Evolutionary conservation across 192 early-diverging fungal genomes (phyloP).

Genomic region (Backusella mclennaniae): DNA sequence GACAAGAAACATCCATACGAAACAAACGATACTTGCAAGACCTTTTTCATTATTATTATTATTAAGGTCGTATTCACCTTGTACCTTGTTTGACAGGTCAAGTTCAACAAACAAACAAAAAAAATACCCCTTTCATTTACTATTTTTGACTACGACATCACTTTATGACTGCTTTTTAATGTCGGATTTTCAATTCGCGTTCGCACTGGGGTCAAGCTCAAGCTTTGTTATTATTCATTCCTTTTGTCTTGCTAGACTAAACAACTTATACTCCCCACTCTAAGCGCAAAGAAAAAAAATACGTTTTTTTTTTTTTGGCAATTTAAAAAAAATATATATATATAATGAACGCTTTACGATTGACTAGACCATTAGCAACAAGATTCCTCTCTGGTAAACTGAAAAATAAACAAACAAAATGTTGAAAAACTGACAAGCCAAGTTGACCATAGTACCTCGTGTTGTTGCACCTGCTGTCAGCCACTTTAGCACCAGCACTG

Average conservation of each 20-base stretch:
- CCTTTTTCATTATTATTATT: no score
- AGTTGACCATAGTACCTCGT: neutral
- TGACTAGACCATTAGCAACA: neutral
- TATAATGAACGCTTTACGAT: neutral
- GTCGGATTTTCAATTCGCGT: neutral
- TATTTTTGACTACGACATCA: neutral
- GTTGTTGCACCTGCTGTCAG: constrained; percentile 24
- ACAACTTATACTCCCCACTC: neutral
- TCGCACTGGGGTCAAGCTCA: neutral
- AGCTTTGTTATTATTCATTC: neutral
- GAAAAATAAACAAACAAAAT: neutral
- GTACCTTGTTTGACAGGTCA: no score
- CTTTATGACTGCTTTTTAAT: neutral
- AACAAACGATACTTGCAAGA: no score
- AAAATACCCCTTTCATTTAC: neutral
- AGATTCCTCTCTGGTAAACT: constrained; percentile 6
- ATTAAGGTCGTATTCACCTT: no score
- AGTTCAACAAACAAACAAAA: neutral
- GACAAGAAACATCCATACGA: no score
- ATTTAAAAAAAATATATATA: neutral
- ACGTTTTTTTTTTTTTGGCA: neutral
- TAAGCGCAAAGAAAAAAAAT: neutral
- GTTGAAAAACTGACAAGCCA: neutral
- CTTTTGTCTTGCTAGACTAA: neutral
- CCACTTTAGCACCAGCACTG: constrained; percentile 24